Evolutionary conservation across 768 basidiomycete species (phyloP), one percentile per base, ranked within the genome.

Genomic region (Kwoniella heveanensis): DNA sequence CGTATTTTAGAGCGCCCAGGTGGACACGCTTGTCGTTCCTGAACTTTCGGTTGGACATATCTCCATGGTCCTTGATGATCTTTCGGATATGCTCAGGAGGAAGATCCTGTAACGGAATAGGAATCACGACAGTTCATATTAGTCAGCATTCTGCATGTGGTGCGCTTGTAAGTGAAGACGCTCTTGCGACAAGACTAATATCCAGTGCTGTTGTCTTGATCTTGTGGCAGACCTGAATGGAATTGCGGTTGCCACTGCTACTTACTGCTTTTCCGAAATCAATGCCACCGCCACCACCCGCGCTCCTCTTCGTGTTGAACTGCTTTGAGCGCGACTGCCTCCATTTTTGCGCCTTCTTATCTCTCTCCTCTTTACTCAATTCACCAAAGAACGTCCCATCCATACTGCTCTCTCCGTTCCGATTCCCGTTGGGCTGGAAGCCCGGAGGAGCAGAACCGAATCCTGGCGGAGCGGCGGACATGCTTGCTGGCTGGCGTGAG

Each of bases 31-130:
- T 99, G 84, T 99, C 96, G 78, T 95, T 96, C 71, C 96, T 85
- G 81, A 98, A 99, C 84, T 99, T 99, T 80, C 96, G 87, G 80
- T 94, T 95, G 81, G 91, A 93, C 96, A 99, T 97, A 83, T 97
- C 94, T 69, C 95, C 94, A 74, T 98, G 95, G 81, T 98, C 96
- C 83, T 97, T 94, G 83, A 98, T 93, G 74, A 99, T 98, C 88
- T 98, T 98, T 65, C 96, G 88, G 69, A 99, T 89, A 77, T 97
- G 94, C 80, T 99, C 96, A 29, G 94, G 91, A 60, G 96, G 96
- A 63, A 96, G 82, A 80, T 96, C 93, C 90, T 94, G 57, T 66
- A 56, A 29, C 81, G 13, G 24, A 25, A 27, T 12, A 25, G 17
- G n/a, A 30, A 48, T 4, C 19, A 36, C 19, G 22, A 62, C 52